Conservation (phyloP, 768 basidiomycete genomes). For the Porphyrellus cyaneotinctus region DNA sequence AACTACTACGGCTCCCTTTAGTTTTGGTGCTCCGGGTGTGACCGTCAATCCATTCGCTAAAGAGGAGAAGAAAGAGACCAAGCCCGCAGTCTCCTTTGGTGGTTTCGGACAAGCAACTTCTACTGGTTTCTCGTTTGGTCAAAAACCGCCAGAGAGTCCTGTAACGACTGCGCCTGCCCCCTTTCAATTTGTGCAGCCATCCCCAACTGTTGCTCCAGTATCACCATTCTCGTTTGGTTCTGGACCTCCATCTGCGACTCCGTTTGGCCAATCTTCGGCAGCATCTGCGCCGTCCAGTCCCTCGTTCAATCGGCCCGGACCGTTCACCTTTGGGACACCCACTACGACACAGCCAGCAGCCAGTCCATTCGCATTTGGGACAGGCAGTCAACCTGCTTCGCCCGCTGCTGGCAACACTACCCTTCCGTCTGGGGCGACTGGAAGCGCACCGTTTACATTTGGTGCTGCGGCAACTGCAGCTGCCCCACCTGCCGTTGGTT, state of each 20-base stretch:
- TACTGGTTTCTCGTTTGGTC: conserved; percentile 47
- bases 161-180: conserved; percentile 36
- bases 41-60: conserved; percentile 47
- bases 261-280: conserved; percentile 41
- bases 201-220: conserved; percentile 33
- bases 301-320: conserved; percentile 46
- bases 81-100: conserved; percentile 39
- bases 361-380: conserved; percentile 47
- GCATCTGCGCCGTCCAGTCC: conserved; percentile 55
- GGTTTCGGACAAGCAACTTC: conserved; percentile 45
- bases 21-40: conserved; percentile 28
- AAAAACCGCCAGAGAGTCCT: conserved; percentile 38
- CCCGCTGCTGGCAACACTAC: conserved; percentile 43
- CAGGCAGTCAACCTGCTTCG: conserved; percentile 54
- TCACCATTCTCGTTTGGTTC: conserved; percentile 47
- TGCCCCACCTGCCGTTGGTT: conserved; percentile 37
- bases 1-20: conserved; percentile 32
- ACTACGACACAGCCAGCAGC: conserved; percentile 34
- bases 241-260: conserved; percentile 31
- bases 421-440: conserved; percentile 28
- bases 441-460: conserved; percentile 35
- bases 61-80: conserved; percentile 45
- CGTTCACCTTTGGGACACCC: conserved; percentile 46
- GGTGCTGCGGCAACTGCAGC: conserved; percentile 31
- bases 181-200: conserved; percentile 48